Percentiles rank a stretch among this genome's conserved stretches.
Evolutionary conservation across 371 early-diverging fungal genomes (phyloP).

Genomic region (Apophysomyces sp.): DNA sequence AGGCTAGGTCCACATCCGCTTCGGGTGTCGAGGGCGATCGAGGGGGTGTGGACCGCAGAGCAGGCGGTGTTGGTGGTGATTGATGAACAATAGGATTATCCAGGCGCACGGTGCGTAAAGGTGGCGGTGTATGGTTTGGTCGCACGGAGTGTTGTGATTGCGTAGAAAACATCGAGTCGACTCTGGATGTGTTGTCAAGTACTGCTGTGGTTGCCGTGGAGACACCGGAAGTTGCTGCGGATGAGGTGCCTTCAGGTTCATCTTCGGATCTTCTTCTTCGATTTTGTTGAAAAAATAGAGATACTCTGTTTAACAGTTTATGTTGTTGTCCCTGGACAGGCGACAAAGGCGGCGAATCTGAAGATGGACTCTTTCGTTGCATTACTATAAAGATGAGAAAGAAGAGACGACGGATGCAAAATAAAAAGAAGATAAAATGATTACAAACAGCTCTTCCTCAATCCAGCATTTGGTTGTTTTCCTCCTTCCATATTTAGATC

Average conservation of each 20-base stretch:
- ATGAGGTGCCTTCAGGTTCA: not conserved
- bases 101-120: conserved; percentile 32
- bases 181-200: conserved; percentile 9
- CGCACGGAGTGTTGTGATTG: conserved; percentile 31
- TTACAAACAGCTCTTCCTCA: not conserved
- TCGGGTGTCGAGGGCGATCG: conserved; percentile 6
- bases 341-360: conserved; percentile 1
- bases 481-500: conserved; percentile 4
- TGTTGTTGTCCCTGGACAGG: conserved; percentile 11
- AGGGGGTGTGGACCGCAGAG: not conserved
- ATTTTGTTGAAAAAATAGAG: conserved; percentile 13
- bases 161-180: conserved; percentile 41
- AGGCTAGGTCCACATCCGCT: conserved; percentile 42
- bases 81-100: conserved; percentile 29
- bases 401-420: not conserved
- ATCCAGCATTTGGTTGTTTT: conserved; percentile 1
- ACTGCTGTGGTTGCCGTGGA: not conserved
- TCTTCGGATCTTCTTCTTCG: conserved; percentile 3
- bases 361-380: not conserved
- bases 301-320: conserved; percentile 20
- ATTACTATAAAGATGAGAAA: not conserved
- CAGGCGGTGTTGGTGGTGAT: conserved; percentile 8
- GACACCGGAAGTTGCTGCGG: not conserved
- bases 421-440: not conserved
- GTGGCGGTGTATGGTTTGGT: conserved; percentile 27